Evolutionary conservation across 192 early-diverging fungal genomes (phyloP), one percentile per base, ranked within the genome.

Genomic region (Mortierella hygrophila): DNA sequence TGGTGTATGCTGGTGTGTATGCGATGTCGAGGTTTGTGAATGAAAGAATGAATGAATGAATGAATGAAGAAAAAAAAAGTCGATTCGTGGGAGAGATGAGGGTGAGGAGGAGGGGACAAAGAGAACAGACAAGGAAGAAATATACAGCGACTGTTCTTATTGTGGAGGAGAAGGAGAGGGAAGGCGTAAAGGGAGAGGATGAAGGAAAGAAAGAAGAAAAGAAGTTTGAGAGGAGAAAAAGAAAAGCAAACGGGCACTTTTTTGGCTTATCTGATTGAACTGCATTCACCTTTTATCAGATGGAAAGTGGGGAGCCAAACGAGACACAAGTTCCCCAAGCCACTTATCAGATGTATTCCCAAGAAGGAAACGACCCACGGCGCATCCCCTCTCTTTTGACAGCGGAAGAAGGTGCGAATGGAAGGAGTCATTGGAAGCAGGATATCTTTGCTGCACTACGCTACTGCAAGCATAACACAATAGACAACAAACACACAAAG

Each of bases 221-320:
- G 49, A 52, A 52, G 20, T 16, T 16, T 18, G 49, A 6, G 46
- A 26, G 55, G 7, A 41, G 46, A 11, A 49, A 13, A 75, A 38
- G 3, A 23, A 55, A 23, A 57, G 9, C 0, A 37, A 75, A 57
- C 55, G 35, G 55, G 55, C 55, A 75, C 29, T 13, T 29, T n/a
- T 35, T 38, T 77, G n/a, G 60, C 76, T 77, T 68, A 69, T 69
- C 60, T 47, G 76, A 77, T 73, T 0, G 40, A 73, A 49, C 13
- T 26, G 44, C 72, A 38, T 18, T 16, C 49, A 18, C 0, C n/a
- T 44, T 49, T 49, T n/a, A 65, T 65, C 60, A 29, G 60, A 65
- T 65, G 26, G 26, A 65, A 65, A 65, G 6, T 11, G 1, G 11
- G 9, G 13, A 60, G 4, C n/a, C 57, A 60, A 23, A 6, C 57